phyloP scores from a whole-genome alignment of 2,329 filamentous ascomycete species.

The Colletotrichum phormii region DNA sequence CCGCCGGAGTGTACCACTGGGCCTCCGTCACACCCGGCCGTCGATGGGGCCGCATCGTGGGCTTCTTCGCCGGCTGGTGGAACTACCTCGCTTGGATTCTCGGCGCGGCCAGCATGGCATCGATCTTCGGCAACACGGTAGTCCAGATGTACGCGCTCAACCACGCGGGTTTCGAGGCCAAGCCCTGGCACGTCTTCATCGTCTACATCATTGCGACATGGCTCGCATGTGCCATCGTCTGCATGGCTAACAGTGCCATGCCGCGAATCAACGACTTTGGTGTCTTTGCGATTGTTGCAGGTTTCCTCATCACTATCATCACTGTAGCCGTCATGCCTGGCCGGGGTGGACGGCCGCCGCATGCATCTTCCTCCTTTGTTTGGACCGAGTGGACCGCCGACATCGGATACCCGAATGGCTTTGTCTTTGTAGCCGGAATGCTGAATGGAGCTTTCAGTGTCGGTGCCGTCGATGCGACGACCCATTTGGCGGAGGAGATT shows the following conservation, averaged over 20 bases:
- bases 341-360: slow-evolving; percentile 43
- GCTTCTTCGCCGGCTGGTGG: slow-evolving; percentile 60
- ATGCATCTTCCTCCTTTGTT: slow-evolving; percentile 50
- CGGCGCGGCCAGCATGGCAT: slow-evolving; percentile 53
- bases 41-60: slow-evolving; percentile 60
- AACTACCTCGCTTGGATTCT: slow-evolving; percentile 57
- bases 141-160: slow-evolving; percentile 58
- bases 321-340: slow-evolving; percentile 65
- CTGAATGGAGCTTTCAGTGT: slow-evolving; percentile 77
- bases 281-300: slow-evolving; percentile 61
- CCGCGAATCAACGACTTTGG: slow-evolving; percentile 66
- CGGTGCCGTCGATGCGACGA: slow-evolving; percentile 73
- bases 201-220: slow-evolving; percentile 54
- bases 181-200: slow-evolving; percentile 58
- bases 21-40: slow-evolving; percentile 67
- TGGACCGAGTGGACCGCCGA: slow-evolving; percentile 53
- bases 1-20: slow-evolving; percentile 72
- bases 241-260: slow-evolving; percentile 66
- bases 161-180: slow-evolving; percentile 49
- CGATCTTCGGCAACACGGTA: slow-evolving; percentile 54
- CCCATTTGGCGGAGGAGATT: slow-evolving; percentile 75
- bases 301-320: slow-evolving; percentile 66
- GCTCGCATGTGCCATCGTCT: slow-evolving; percentile 52
- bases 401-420: slow-evolving; percentile 54
- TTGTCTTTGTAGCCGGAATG: slow-evolving; percentile 56